Base-by-base conservation (phyloP, 176 grass and related monocot species). In the Oryza longistaminata region DNA sequence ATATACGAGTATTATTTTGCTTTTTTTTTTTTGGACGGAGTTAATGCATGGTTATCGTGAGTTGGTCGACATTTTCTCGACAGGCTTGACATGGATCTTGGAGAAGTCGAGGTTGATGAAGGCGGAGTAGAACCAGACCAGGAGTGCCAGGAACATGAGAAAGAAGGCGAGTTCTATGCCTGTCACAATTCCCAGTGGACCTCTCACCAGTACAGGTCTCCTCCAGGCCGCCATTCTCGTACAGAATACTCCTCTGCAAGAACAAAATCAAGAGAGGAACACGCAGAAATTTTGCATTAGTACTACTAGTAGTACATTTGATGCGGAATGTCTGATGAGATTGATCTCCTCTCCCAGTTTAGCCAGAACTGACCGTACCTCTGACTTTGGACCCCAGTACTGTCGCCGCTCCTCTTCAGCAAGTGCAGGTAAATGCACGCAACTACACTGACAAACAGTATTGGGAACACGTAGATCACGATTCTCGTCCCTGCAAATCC, bases 381-480 rank as follows among this genome's bases (percentile, higher is more conserved):
- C 1, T 15, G 62, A 14, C 9, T 21, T 12, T 24, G 44, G 44
- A 11, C 1, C 11, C 34, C 44, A 22, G 16, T 17, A 60, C 53
- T 29, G 65, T 68, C 43, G 3, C 1, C 1, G 0, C 35, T 37
- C 5, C 64, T 81, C 79, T 74, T 35, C 67, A 64, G n/a, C 22
- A 81, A 81, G 45, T 94, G 86, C 43, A 94, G 80, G 65, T 85
- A 89, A 74, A 86, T 8, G 80, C 92, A 89, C 15, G 89, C 92
- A 4, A 87, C 39, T 31, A 91, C 89, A 34, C 68, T 66, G 46
- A 91, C 72, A 52, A 94, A 89, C 60, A 94, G 5, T n/a, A 94
- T 50, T 0, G 92, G 92, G 7, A 91, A 94, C 4, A 78, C 74
- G 27, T 65, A 87, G 25, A 87, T 50, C 79, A 74, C 49, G 21